Evolutionary conservation across 495 filamentous ascomycete genomes (phyloP), one percentile per base, ranked within the genome.

Genomic region (Jackrogersella multiformis): DNA sequence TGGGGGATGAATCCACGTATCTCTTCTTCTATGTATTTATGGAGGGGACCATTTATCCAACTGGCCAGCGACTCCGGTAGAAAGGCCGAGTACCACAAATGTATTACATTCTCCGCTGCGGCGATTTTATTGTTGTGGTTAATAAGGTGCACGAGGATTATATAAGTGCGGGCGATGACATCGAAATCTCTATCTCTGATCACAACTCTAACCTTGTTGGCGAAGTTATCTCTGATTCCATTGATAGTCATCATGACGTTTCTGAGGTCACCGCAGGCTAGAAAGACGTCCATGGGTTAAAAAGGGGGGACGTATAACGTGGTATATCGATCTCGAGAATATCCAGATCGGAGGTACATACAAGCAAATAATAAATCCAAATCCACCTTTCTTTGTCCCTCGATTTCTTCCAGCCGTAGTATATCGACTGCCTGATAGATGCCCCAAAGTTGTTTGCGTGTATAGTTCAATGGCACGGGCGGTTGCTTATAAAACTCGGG

Each of bases 81-180:
- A 35, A 35, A 52, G 8, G 48, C 28, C 21, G 48, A 35, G 48
- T 52, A 52, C 48, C 48, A 35, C 8, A 52, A 18, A 28, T 35
- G 48, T 34, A 52, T 23, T n/a, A 13, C 21, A 13, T 52, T 36
- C 7, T 52, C 48, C 20, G 48, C 0, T 7, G 48, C 15, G 8
- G 16, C 12, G n/a, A 15, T 4, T 35, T 0, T 3, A 10, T 35
- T 12, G 9, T 5, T 12, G 13, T 18, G 3, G 13, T 3, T 4
- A 12, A 36, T 10, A 10, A 52, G 30, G 16, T 18, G 9, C 12
- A 7, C 9, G 6, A 52, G 26, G 30, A 35, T 35, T 2, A 35
- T 34, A 10, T 9, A 35, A 18, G 9, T 35, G 12, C 26, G 48
- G 48, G 2, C 5, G 4, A 35, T 12, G 1, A 20, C 15, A 12